A percentile compares a stretch with the other conserved stretches of the same genome.
Conservation (phyloP, 129 eudicot genomes). For the Deinandra increscens region DNA sequence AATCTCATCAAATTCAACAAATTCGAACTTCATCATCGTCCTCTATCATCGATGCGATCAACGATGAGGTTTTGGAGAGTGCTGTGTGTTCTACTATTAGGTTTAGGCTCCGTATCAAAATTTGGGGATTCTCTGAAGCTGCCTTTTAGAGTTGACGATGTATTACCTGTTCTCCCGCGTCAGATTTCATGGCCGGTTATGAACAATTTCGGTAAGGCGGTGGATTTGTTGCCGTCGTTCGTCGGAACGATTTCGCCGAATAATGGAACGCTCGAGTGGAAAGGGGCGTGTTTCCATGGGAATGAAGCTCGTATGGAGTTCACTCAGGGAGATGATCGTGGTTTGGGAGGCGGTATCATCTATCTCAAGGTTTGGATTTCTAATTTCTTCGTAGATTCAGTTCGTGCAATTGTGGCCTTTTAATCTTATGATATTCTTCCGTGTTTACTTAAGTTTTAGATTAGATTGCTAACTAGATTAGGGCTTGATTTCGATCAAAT, state of each 20-base stretch:
- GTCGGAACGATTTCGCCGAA: conserved; percentile 77
- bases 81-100: conserved; percentile 36
- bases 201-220: conserved; percentile 75
- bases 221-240: conserved; percentile 89
- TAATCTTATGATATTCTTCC: background rate
- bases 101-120: conserved; percentile 42
- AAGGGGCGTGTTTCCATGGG: conserved; percentile 78
- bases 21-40: conserved; percentile 10
- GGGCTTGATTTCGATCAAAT: background rate
- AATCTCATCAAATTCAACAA: conserved; percentile 14
- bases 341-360: conserved; percentile 83
- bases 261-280: conserved; percentile 61
- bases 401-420: background rate
- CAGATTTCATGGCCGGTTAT: conserved; percentile 91
- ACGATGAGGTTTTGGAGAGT: conserved; percentile 37
- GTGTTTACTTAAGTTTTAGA: background rate
- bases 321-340: conserved; percentile 58
- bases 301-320: conserved; percentile 72
- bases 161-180: conserved; percentile 79
- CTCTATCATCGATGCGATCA: background rate
- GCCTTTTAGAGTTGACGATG: conserved; percentile 69
- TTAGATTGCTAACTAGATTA: background rate
- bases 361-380: conserved; percentile 52
- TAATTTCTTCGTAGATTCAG: background rate
- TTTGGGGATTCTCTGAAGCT: conserved; percentile 65